Conservation (phyloP, 1,139 yeast genomes). For the Sugiyamaella pinicola region DNA sequence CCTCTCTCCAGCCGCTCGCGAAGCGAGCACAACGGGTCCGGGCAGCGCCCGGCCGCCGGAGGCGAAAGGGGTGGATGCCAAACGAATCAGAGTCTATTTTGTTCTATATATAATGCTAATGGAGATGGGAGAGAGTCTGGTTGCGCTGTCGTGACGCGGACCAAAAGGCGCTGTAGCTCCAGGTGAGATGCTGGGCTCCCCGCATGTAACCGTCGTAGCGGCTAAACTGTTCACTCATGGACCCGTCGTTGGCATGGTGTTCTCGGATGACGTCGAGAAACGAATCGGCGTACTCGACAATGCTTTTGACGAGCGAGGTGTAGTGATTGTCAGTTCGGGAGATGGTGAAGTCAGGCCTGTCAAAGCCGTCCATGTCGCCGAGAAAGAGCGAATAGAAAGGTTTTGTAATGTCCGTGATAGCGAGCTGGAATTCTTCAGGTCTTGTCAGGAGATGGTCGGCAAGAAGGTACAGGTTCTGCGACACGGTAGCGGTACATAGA, state of each 20-base stretch:
- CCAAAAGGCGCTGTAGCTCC: slow-evolving; percentile 88
- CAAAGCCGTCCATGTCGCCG: slow-evolving; percentile 26
- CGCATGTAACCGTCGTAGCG: slow-evolving; percentile 78
- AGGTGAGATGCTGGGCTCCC: slow-evolving; percentile 85
- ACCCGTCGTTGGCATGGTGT: slow-evolving; percentile 72
- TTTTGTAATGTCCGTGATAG: slow-evolving; percentile 37
- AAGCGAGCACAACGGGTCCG: too few species aligned
- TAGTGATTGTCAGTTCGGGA: slow-evolving; percentile 27
- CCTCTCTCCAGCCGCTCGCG: too few species aligned
- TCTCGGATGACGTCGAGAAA: slow-evolving; percentile 69
- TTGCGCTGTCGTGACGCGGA: slow-evolving; percentile 54
- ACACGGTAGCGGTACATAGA: slow-evolving; percentile 77
- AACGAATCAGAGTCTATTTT: slow-evolving; percentile 8
- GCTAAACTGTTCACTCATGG: slow-evolving; percentile 88
- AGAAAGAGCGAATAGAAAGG: slow-evolving; percentile 36
- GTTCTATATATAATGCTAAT: slow-evolving; percentile 10
- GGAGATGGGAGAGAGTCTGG: slow-evolving; percentile 20
- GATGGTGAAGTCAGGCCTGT: slow-evolving; percentile 16
- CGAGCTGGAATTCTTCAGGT: slow-evolving; percentile 37
- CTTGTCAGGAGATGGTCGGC: slow-evolving; percentile 44
- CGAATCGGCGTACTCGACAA: slow-evolving; percentile 63
- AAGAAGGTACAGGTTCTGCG: slow-evolving; percentile 53
- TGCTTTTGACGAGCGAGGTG: slow-evolving; percentile 26
- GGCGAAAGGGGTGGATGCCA: slow-evolving; percentile 1
- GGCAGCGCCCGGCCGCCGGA: too few species aligned